A percentile compares a stretch with the other conserved stretches of the same genome.
These are phyloP conservation scores for Myxozyma melibiosi DNA, from an alignment of 805 yeast species.

Conservation along the genomic window DNA sequence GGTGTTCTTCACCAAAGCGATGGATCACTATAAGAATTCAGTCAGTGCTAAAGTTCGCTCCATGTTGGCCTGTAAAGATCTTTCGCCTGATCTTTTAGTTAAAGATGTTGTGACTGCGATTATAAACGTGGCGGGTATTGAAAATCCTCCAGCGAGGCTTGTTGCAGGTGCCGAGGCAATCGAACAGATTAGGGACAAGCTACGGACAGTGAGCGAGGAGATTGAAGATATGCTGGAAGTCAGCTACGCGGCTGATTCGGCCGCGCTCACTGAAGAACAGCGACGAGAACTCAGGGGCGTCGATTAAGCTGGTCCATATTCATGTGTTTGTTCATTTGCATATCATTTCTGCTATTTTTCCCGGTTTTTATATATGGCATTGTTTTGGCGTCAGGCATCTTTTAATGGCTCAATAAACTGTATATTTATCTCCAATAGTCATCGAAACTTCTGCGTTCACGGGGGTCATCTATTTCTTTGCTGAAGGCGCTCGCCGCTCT, in stretches of 20 bases:
- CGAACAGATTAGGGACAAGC: conserved; percentile 38
- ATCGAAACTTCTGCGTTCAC: background rate
- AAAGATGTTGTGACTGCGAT: conserved; percentile 35
- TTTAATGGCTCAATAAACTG: background rate
- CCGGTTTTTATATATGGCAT: background rate
- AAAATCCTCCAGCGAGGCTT: conserved; percentile 41
- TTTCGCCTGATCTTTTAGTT: conserved; percentile 35
- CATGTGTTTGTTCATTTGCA: background rate
- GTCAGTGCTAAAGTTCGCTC: conserved; percentile 30
- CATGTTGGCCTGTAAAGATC: conserved; percentile 25
- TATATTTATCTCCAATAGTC: too few relatives aligned
- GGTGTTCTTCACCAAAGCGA: conserved; percentile 18
- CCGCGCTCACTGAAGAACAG: conserved; percentile 28
- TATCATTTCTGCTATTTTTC: background rate
- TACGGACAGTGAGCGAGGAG: conserved; percentile 39
- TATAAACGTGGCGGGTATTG: conserved; percentile 39
- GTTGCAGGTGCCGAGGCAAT: conserved; percentile 40
- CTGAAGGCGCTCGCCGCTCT: conserved; percentile 5
- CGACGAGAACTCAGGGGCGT: conserved; percentile 22
- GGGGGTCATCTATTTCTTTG: background rate
- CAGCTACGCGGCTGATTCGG: conserved; percentile 33
- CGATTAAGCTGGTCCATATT: background rate
- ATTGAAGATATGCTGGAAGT: conserved; percentile 38
- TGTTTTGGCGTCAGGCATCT: background rate
- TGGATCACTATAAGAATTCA: conserved; percentile 25